Evolutionary conservation across 768 basidiomycete genomes (phyloP).

Genomic region (Trametes meyenii): DNA sequence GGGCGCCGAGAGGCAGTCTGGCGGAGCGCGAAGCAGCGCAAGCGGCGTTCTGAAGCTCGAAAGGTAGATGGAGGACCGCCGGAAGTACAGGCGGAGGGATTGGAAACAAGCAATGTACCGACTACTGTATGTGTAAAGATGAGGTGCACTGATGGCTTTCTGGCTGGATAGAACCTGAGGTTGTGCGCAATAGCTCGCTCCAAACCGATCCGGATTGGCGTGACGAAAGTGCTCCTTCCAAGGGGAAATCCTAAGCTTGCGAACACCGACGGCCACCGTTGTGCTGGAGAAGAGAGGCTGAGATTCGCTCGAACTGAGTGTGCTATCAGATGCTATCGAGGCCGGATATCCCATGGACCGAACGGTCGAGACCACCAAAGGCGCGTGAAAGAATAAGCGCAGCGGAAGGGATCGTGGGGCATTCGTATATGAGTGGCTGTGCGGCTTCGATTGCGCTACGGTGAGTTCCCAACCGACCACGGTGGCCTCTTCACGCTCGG

Average conservation of each 20-base stretch:
- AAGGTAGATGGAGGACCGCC: too few species aligned
- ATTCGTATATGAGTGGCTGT: slow-evolving; percentile 4
- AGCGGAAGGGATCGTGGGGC: neutral
- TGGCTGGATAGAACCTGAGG: too few species aligned
- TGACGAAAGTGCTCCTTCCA: too few species aligned
- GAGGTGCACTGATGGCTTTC: slow-evolving; percentile 9
- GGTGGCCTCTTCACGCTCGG: slow-evolving; percentile 8
- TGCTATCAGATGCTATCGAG: neutral
- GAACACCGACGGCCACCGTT: too few species aligned
- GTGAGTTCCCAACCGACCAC: neutral
- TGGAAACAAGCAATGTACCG: neutral
- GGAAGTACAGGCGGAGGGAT: neutral
- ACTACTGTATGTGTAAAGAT: neutral
- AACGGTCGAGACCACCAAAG: too few species aligned
- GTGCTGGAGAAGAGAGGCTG: too few species aligned
- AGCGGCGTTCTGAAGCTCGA: slow-evolving; percentile 51
- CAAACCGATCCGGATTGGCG: too few species aligned
- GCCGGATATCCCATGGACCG: neutral
- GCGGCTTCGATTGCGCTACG: slow-evolving; percentile 8
- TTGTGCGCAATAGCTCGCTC: too few species aligned
- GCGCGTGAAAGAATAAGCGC: neutral
- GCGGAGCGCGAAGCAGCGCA: slow-evolving; percentile 49
- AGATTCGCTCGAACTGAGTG: neutral
- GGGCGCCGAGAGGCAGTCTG: slow-evolving; percentile 76
- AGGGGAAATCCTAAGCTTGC: too few species aligned